Evolutionary conservation across 78 protist species (phyloP).

Genomic region (Cavenderia fasciculata): DNA sequence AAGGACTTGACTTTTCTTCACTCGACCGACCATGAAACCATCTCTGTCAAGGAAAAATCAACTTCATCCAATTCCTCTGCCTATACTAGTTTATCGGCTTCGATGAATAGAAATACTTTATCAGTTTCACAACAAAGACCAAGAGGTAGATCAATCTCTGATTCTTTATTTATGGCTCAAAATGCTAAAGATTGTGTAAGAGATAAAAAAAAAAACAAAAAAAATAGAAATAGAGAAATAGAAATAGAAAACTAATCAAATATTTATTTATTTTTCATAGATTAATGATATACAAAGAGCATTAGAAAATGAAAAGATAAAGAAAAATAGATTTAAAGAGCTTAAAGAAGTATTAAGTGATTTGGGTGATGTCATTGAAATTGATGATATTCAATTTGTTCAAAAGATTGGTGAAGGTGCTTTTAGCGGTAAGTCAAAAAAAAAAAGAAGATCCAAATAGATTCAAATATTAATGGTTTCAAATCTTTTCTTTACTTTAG

Average conservation of each 20-base stretch:
- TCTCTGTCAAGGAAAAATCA: constrained; percentile 23
- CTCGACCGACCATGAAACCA: constrained; percentile 15
- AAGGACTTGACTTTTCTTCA: constrained; percentile 45
- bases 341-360: constrained; percentile 22
- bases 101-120: background rate
- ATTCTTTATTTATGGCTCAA: constrained; percentile 52
- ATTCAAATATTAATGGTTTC: background rate
- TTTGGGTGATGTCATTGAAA: constrained; percentile 32
- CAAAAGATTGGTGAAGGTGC: constrained; percentile 74
- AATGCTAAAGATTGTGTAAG: constrained; percentile 31
- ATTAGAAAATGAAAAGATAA: constrained; percentile 70
- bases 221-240: background rate
- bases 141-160: constrained; percentile 71
- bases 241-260: background rate
- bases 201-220: background rate
- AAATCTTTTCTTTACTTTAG: background rate
- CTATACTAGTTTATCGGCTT: constrained; percentile 22
- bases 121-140: constrained; percentile 21
- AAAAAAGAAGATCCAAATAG: background rate
- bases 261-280: background rate
- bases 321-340: constrained; percentile 49
- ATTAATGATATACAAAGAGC: constrained; percentile 75
- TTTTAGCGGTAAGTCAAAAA: constrained; percentile 38
- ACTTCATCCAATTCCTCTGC: constrained; percentile 41
- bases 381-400: constrained; percentile 51